Base-by-base conservation (phyloP, 352 stramenopile species). In the Sclerospora graminicola region DNA sequence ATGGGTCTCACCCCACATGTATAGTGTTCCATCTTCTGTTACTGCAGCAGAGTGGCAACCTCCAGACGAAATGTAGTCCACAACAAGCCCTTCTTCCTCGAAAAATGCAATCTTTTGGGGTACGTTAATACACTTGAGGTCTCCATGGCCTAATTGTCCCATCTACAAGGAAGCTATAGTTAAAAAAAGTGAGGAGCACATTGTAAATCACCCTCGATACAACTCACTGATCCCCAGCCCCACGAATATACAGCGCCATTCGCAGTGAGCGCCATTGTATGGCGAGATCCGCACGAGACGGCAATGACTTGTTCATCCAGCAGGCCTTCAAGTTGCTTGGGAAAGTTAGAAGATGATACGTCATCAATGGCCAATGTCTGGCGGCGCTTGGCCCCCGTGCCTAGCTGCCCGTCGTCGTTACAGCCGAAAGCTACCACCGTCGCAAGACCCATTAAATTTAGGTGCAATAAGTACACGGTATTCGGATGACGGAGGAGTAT, bases 1-100 rank as follows among this genome's bases (percentile, higher is more conserved):
- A 45, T 89, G 79, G 7, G 76, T 63, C 50, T 91, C 79, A 2
- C 79, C 79, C 79, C 79, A 91, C 74, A 74, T 88, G 66, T 84
- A 91, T 45, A 89, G 33, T 14, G 66, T 60, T 8, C 79, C 79
- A 27, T 85, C 62, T 16, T 61, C 66, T 11, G 79, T 71, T 38
- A 91, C 74, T 4, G 79, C 79, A 11, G 71, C 79, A 18, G 79
- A 88, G 57, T 91, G 79, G 56, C 79, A 91, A 4, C 79, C 79
- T 32, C 79, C 79, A 40, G 70, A 86, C 19, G 79, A 91, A 27
- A 91, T 80, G 40, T 86, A 82, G 45, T 74, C 60, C n/a, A 91
- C 54, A 5, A 65, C 40, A 18, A 89, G 60, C 3, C 53, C 46
- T 18, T 63, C 31, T 5, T 75, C 21, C 8, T 54, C 55, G 30